Percentiles rank a stretch among this genome's conserved stretches.
Evolutionary conservation across 768 basidiomycete species (phyloP).

Genomic region (Collybia nuda): DNA sequence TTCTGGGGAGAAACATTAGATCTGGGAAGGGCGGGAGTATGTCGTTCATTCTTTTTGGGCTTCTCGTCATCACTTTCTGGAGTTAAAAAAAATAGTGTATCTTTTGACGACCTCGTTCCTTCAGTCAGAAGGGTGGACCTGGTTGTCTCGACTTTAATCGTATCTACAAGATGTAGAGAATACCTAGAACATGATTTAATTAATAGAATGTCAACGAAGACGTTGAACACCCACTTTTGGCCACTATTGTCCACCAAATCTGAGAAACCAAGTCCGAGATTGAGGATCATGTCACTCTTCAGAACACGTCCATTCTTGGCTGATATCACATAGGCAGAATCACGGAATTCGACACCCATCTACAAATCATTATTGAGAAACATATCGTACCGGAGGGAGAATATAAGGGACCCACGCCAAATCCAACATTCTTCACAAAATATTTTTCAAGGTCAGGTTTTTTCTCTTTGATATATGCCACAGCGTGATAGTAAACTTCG

Average conservation of each 20-base stretch:
- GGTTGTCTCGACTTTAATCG: slow-evolving; percentile 72
- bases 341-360: slow-evolving; percentile 97
- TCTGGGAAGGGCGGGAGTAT: slow-evolving; percentile 47
- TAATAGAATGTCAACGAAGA: not conserved
- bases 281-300: slow-evolving; percentile 82
- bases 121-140: slow-evolving; percentile 75
- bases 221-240: slow-evolving; percentile 57
- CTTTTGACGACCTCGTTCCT: slow-evolving; percentile 80
- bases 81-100: slow-evolving; percentile 84
- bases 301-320: slow-evolving; percentile 74
- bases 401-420: slow-evolving; percentile 57
- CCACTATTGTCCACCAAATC: slow-evolving; percentile 76
- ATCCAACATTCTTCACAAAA: slow-evolving; percentile 89
- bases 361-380: slow-evolving; percentile 25
- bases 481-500: slow-evolving; percentile 80
- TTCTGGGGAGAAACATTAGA: slow-evolving; percentile 71
- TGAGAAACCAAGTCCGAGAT: slow-evolving; percentile 81
- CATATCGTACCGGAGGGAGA: not conserved
- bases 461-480: slow-evolving; percentile 70
- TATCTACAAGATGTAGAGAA: slow-evolving; percentile 85
- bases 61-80: slow-evolving; percentile 60
- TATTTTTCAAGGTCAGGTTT: slow-evolving; percentile 80
- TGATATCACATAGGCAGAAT: slow-evolving; percentile 80
- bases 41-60: slow-evolving; percentile 54
- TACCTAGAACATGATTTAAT: slow-evolving; percentile 53